Evolutionary conservation across 2,329 filamentous ascomycete genomes (phyloP).

Genomic region (Septoria linicola): DNA sequence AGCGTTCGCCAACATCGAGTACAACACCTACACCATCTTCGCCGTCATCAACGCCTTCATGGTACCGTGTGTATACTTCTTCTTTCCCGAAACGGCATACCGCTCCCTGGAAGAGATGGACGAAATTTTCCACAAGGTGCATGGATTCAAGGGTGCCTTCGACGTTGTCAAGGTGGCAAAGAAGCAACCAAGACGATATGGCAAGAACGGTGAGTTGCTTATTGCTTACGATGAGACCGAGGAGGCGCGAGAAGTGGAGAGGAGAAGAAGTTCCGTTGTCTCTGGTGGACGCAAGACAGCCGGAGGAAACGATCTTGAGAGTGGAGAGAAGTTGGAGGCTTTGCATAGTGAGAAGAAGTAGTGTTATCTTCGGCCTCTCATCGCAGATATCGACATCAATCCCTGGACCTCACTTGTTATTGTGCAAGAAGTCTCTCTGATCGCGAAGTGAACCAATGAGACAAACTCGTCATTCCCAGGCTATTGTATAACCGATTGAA

Average conservation of each 20-base stretch:
- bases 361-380: too few relatives aligned
- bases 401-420: too few relatives aligned
- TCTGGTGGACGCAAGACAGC: conserved; percentile 10
- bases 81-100: conserved; percentile 56
- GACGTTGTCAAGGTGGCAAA: conserved; percentile 53
- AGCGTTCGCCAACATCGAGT: conserved; percentile 55
- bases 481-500: too few relatives aligned
- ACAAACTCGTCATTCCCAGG: too few relatives aligned
- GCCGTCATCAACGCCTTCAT: conserved; percentile 64
- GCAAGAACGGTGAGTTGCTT: conserved; percentile 58
- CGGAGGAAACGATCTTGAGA: conserved; percentile 7
- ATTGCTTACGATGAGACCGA: conserved; percentile 51
- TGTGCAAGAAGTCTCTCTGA: too few relatives aligned
- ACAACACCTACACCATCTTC: conserved; percentile 62
- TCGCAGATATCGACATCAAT: too few relatives aligned
- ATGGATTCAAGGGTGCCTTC: conserved; percentile 54
- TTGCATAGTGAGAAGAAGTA: not conserved
- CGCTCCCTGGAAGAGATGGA: conserved; percentile 68
- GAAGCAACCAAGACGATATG: conserved; percentile 56
- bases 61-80: conserved; percentile 47
- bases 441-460: too few relatives aligned
- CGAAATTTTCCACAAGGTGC: conserved; percentile 45
- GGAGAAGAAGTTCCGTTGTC: conserved; percentile 29
- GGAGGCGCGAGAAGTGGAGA: conserved; percentile 27
- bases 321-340: conserved; percentile 15